Percentiles rank a stretch among this genome's conserved stretches.
Conservation (phyloP, 2,329 filamentous ascomycete species). For the Botrytis galanthina region DNA sequence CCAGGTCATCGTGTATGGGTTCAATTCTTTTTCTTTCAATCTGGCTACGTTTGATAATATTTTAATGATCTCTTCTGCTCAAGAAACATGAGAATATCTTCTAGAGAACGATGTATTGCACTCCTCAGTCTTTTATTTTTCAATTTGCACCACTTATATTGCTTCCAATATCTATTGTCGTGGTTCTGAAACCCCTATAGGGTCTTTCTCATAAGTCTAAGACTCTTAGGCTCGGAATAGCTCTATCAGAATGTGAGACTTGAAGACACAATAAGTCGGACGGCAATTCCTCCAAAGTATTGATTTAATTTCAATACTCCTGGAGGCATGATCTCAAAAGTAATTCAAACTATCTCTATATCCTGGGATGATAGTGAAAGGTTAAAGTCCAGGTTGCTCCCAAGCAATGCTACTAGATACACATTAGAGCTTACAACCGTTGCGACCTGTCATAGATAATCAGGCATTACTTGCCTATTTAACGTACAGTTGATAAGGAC, state of each 20-base stretch:
- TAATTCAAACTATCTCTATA: background rate
- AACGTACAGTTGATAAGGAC: background rate
- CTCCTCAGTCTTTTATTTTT: background rate
- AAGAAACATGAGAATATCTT: accelerated
- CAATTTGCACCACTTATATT: background rate
- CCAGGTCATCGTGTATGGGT: background rate
- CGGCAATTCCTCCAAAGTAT: background rate
- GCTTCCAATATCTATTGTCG: no score
- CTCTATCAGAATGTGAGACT: background rate
- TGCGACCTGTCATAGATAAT: background rate
- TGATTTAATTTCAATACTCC: background rate
- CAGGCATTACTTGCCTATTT: background rate
- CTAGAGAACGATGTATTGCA: background rate
- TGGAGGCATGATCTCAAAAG: background rate
- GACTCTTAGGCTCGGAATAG: accelerated
- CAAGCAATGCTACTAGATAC: background rate
- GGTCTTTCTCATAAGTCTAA: background rate
- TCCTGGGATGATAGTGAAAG: background rate
- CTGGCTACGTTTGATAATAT: background rate
- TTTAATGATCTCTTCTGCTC: background rate
- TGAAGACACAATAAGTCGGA: background rate
- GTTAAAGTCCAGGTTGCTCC: accelerated
- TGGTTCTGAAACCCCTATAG: background rate
- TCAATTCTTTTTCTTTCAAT: background rate
- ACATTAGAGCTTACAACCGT: background rate